Base-by-base conservation (phyloP, 2,329 filamentous ascomycete genomes). In the Tolypocladium tundrense region DNA sequence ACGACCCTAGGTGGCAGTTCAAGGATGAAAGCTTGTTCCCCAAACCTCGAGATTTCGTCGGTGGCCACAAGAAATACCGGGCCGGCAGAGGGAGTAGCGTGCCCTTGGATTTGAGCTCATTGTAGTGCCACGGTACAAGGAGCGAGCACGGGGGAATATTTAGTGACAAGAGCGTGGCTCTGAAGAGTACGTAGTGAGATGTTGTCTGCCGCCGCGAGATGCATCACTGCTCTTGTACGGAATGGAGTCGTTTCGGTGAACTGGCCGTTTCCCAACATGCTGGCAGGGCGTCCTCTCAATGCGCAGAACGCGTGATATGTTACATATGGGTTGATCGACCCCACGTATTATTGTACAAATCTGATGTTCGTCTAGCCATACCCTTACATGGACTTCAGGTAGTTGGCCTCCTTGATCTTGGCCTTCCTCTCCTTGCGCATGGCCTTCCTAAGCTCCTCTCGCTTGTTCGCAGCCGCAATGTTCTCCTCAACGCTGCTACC, bases 1-100 rank as follows among this genome's bases (percentile, higher is more conserved):
- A 91, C 61, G 94, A 97, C 71, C 72, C 79, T 57, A 81, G 93
- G 64, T 99, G 91, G 86, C 88, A 87, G 62, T 99, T 97, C 69
- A 88, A 93, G 65, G 83, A 87, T 53, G 93, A 97, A 66, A 82
- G 80, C 41, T 80, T 89, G 64, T 79, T 97, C 53, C 93, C 94
- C 0, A 93, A 91, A 65, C 93, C 93, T 27, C 81, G 93, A 66
- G 85, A 88, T 1, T 97, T 95, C 68, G 74, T 79, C 1, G 88
- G 88, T n/a, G 85, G 83, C 4, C 75, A 81, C 24, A 91, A 88
- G 70, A 85, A 84, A 69, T 99, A 97, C 73, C 81, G 93, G 61
- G 94, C 94, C 41, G 94, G 94, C 10, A 83, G 93, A 69, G 93
- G 91, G 39, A 97, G 91, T 75, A 97, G 90, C 77, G 92, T 97